Percentiles rank a stretch among this genome's conserved stretches.
Evolutionary conservation across 306 rosid genomes (phyloP).

Genomic region (Heteromeles arbutifolia): DNA sequence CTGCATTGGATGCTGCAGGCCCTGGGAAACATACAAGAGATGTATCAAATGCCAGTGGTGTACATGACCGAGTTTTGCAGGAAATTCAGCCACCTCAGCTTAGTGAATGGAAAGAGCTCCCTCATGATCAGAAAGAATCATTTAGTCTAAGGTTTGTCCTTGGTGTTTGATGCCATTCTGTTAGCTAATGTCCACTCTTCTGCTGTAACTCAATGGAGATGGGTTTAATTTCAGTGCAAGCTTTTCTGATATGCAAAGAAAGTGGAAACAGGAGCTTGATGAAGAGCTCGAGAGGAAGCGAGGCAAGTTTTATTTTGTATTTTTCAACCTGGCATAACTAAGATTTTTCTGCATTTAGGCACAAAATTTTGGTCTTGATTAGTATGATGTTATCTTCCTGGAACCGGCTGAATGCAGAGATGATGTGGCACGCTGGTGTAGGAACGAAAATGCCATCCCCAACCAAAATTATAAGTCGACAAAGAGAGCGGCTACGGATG

Average conservation of each 20-base stretch:
- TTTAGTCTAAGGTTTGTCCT: slow-evolving; percentile 42
- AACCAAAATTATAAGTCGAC: slow-evolving; percentile 38
- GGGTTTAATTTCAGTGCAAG: slow-evolving; percentile 40
- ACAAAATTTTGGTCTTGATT: not conserved
- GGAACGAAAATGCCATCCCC: slow-evolving; percentile 65
- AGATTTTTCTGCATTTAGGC: not conserved
- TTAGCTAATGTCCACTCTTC: slow-evolving; percentile 9
- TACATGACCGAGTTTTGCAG: slow-evolving; percentile 50
- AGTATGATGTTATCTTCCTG: not conserved
- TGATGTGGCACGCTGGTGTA: slow-evolving; percentile 59
- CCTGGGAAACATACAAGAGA: slow-evolving; percentile 36
- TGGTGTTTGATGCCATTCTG: slow-evolving; percentile 9
- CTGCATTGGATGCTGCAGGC: slow-evolving; percentile 37
- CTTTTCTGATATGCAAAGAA: slow-evolving; percentile 70
- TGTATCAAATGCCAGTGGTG: slow-evolving; percentile 30
- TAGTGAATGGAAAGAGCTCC: slow-evolving; percentile 49
- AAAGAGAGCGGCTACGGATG: slow-evolving; percentile 19
- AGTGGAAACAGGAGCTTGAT: slow-evolving; percentile 87
- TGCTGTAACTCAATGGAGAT: not conserved
- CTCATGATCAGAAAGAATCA: slow-evolving; percentile 40
- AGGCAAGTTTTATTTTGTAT: slow-evolving; percentile 40
- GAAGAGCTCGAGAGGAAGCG: slow-evolving; percentile 71
- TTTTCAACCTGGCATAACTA: not conserved
- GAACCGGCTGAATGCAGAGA: slow-evolving; percentile 49
- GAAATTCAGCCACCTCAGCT: slow-evolving; percentile 73